phyloP scores from a whole-genome alignment of 2,329 filamentous ascomycete species.

The Metarhizium brunneum region DNA sequence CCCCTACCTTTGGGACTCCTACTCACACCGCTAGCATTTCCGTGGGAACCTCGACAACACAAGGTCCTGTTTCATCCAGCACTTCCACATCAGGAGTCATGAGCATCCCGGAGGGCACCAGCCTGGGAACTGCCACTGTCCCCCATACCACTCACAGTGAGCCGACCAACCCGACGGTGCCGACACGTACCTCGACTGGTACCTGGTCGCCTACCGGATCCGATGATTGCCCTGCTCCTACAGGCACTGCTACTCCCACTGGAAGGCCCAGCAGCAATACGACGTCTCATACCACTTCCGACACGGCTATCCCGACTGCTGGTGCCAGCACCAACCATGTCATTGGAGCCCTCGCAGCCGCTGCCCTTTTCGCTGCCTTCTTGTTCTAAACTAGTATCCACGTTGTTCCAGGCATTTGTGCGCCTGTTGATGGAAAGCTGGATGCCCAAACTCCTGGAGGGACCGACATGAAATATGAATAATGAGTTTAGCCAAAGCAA shows the following conservation, averaged over 20 bases:
- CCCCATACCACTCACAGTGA: neutral
- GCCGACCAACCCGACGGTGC: neutral
- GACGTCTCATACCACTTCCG: neutral
- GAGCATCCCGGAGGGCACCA: constrained; percentile 29
- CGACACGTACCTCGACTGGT: constrained; percentile 2
- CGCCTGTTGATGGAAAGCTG: neutral
- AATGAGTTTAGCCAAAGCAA: neutral
- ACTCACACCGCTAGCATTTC: neutral
- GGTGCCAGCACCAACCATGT: constrained; percentile 21
- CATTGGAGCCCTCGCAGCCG: constrained; percentile 25
- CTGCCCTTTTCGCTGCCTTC: constrained; percentile 30
- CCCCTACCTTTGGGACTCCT: neutral
- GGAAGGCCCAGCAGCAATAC: constrained; percentile 5
- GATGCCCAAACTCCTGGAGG: neutral
- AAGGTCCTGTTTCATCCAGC: neutral
- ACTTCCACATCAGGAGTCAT: constrained; percentile 4
- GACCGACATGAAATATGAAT: neutral
- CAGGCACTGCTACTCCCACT: constrained; percentile 1
- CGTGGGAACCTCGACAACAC: neutral
- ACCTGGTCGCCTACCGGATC: neutral
- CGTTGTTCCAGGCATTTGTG: neutral
- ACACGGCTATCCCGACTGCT: constrained; percentile 13
- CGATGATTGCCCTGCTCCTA: constrained; percentile 1
- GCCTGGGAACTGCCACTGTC: constrained; percentile 53
- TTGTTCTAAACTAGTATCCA: constrained; percentile 25